Conservation (phyloP, 345 rosid species). For the Kandelia obovata region DNA sequence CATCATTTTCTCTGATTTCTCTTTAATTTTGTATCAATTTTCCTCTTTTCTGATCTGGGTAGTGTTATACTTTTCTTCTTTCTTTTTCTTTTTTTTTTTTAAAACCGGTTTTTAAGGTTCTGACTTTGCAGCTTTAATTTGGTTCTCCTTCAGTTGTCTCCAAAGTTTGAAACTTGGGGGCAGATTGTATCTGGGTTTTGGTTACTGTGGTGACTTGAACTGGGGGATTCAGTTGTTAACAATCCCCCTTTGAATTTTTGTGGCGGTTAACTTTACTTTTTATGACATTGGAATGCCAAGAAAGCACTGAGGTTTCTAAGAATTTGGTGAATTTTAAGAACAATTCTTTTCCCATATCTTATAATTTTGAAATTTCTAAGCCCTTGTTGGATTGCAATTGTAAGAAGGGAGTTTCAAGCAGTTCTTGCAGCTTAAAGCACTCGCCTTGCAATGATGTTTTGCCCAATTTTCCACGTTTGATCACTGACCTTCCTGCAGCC, state of each 20-base stretch:
- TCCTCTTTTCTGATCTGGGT: neutral
- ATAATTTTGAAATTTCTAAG: slow-evolving; percentile 28
- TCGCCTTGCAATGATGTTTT: slow-evolving; percentile 34
- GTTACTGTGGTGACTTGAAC: neutral
- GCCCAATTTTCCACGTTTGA: slow-evolving; percentile 27
- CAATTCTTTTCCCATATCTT: slow-evolving; percentile 17
- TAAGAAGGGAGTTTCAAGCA: slow-evolving; percentile 29
- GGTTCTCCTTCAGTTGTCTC: neutral
- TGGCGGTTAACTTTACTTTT: slow-evolving; percentile 25
- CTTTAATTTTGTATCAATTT: neutral
- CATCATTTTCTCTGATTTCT: neutral
- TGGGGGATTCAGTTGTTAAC: neutral
- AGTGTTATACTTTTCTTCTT: neutral
- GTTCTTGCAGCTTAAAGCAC: slow-evolving; percentile 24
- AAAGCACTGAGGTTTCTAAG: slow-evolving; percentile 31
- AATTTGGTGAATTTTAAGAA: slow-evolving; percentile 22
- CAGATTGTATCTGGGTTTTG: slow-evolving; percentile 10
- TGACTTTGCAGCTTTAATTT: neutral
- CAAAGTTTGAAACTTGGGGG: slow-evolving; percentile 4
- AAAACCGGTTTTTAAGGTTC: neutral
- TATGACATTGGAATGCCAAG: slow-evolving; percentile 89
- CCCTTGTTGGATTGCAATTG: slow-evolving; percentile 13
- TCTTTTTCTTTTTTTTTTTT: too few relatives aligned
- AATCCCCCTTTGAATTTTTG: neutral
- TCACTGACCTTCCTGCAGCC: slow-evolving; percentile 78